Evolutionary conservation across 176 grass and related monocot species (phyloP).

Genomic region (Aegilops umbellulata): DNA sequence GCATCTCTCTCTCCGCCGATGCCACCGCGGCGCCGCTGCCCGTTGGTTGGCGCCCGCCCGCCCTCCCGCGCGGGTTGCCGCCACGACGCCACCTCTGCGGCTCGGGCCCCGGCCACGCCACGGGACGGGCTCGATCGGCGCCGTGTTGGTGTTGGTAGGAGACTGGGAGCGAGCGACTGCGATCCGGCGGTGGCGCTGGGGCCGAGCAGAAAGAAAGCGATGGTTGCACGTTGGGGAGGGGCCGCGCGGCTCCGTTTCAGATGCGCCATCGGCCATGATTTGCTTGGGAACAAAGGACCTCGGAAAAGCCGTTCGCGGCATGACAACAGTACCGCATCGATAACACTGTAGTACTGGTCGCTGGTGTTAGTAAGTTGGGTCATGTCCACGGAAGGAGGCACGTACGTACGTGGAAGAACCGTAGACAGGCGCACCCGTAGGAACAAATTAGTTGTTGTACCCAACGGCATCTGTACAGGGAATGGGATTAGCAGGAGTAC

Average conservation of each 20-base stretch:
- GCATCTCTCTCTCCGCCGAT: slow-evolving; percentile 7
- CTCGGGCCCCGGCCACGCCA: not conserved
- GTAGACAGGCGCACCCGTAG: too few species aligned
- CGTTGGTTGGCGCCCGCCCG: slow-evolving; percentile 36
- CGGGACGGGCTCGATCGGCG: not conserved
- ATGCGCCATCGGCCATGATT: not conserved
- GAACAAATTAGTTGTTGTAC: too few species aligned
- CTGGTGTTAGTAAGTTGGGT: too few species aligned
- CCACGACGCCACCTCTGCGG: not conserved
- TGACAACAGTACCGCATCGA: not conserved
- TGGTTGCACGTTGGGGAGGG: not conserved
- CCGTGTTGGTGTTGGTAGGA: not conserved
- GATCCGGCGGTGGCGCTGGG: too few species aligned
- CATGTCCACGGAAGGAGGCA: too few species aligned
- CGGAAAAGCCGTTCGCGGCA: not conserved
- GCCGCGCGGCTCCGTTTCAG: not conserved
- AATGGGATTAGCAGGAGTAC: not conserved
- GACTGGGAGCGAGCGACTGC: not conserved
- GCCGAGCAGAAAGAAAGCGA: not conserved
- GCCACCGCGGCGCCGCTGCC: not conserved
- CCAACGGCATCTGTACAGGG: not conserved
- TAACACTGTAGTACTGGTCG: too few species aligned
- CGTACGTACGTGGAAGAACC: not conserved
- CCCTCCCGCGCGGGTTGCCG: not conserved
- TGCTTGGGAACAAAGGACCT: not conserved